A percentile compares a stretch with the other conserved stretches of the same genome.
Conservation (phyloP, 768 basidiomycete genomes). For the Nidularia sp. region DNA sequence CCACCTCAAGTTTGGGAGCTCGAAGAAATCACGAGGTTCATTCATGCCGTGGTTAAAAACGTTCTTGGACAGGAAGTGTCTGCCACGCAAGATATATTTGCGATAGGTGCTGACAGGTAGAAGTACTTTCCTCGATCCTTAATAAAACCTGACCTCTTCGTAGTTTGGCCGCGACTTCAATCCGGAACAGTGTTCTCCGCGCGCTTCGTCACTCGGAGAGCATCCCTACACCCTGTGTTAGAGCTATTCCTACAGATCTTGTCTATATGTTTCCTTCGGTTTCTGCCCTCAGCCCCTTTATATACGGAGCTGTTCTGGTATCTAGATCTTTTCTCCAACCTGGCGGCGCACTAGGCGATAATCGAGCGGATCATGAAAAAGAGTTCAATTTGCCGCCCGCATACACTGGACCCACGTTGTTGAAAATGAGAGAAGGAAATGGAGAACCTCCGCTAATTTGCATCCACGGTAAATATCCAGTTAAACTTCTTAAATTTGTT, state of each 20-base stretch:
- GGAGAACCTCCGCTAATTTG: slow-evolving; percentile 3
- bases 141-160: neutral
- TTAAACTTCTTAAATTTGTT: slow-evolving; percentile 1
- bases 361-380: neutral
- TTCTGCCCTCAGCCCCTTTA: neutral
- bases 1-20: neutral
- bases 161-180: neutral
- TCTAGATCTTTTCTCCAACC: neutral
- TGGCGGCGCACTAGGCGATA: neutral
- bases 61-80: neutral
- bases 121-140: neutral
- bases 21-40: neutral
- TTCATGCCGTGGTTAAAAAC: neutral
- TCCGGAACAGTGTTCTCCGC: neutral
- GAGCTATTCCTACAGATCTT: neutral
- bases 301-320: neutral
- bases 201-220: neutral
- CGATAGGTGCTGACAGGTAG: neutral
- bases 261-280: neutral
- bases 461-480: neutral
- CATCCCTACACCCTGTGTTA: neutral
- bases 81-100: neutral
- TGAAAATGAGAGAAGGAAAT: slow-evolving; percentile 2
- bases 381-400: neutral
- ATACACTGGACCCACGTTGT: neutral